phyloP scores from a whole-genome alignment of 208 protist genomes.

The Polymyxa betae region DNA sequence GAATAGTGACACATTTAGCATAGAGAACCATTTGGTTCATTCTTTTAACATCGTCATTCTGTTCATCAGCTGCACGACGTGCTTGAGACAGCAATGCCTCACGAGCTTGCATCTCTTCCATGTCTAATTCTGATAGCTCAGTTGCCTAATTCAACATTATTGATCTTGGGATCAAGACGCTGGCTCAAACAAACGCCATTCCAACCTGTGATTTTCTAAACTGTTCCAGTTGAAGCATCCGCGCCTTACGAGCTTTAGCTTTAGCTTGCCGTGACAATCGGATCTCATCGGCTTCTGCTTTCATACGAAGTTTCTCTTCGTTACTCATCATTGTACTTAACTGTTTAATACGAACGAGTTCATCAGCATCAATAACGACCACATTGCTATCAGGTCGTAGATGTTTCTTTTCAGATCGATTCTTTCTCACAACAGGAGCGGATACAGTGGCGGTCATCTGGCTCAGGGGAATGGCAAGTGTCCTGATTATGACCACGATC shows the following conservation, averaged over 20 bases:
- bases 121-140: constrained; percentile 17
- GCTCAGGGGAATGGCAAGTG: not conserved
- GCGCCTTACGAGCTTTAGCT: constrained; percentile 40
- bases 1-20: constrained; percentile 57
- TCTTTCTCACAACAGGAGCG: not conserved
- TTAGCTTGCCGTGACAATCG: not conserved
- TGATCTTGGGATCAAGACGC: not conserved
- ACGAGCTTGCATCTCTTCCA: not conserved
- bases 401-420: not conserved
- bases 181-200: not conserved
- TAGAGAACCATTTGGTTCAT: constrained; percentile 60
- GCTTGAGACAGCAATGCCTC: not conserved
- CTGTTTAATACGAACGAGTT: constrained; percentile 19
- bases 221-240: constrained; percentile 46
- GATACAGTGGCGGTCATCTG: not conserved
- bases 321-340: not conserved
- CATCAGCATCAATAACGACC: not conserved
- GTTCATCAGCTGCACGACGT: not conserved
- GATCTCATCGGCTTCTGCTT: not conserved
- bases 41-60: constrained; percentile 45
- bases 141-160: not conserved
- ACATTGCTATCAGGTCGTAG: not conserved
- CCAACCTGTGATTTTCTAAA: constrained; percentile 39
- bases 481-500: not conserved
- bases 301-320: not conserved